phyloP scores from a whole-genome alignment of 805 yeast genomes.

The Kazachstania psychrophila region DNA sequence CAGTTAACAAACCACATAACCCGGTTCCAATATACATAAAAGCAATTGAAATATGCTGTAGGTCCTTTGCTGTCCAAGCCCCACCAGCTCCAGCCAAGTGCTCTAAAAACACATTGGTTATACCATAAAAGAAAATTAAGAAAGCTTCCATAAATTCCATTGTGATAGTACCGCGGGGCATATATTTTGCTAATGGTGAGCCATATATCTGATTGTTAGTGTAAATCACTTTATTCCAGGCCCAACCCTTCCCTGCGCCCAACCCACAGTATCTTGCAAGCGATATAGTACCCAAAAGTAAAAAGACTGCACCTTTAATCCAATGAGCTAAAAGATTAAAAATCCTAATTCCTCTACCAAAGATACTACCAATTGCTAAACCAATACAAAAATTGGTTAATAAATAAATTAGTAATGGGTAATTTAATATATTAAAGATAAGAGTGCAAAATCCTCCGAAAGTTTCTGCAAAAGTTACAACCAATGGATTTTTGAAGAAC shows the following conservation, averaged over 20 bases:
- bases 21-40: conserved; percentile 90
- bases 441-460: conserved; percentile 10
- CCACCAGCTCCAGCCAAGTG: conserved; percentile 75
- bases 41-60: conserved; percentile 86
- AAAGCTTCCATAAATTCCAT: conserved; percentile 81
- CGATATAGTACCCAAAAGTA: conserved; percentile 65
- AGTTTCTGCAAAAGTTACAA: neutral
- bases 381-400: conserved; percentile 47
- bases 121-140: conserved; percentile 78
- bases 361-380: conserved; percentile 51
- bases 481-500: neutral
- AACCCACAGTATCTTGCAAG: conserved; percentile 84
- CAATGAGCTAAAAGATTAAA: conserved; percentile 88
- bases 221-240: conserved; percentile 62
- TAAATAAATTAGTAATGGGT: conserved; percentile 55
- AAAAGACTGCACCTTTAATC: conserved; percentile 90
- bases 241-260: conserved; percentile 68
- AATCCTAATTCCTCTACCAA: conserved; percentile 59
- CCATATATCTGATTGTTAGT: conserved; percentile 15
- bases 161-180: conserved; percentile 45
- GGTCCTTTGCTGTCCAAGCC: conserved; percentile 79
- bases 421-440: conserved; percentile 45
- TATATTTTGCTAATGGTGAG: conserved; percentile 14
- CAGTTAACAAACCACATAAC: conserved; percentile 78
- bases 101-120: conserved; percentile 83